These are phyloP conservation scores for Cytauxzoon felis DNA, from an alignment of 169 alveolate species.

Conservation along the genomic window DNA sequence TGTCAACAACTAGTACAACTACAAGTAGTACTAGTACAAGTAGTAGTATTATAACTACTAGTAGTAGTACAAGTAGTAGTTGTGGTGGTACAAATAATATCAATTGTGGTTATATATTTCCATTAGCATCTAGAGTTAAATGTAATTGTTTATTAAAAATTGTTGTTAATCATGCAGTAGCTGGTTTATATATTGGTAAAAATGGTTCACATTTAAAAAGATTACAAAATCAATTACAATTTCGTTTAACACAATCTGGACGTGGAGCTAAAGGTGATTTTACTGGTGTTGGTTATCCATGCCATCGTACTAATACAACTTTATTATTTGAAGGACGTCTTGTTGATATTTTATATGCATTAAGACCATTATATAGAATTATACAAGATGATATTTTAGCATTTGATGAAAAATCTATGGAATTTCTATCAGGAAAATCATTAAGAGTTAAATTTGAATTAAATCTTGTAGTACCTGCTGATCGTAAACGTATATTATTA, in stretches of 20 bases:
- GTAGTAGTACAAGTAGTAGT: not conserved
- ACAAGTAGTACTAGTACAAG: not conserved
- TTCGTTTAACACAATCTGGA: conserved; percentile 55
- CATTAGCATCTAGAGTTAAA: conserved; percentile 47
- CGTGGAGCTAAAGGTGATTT: conserved; percentile 49
- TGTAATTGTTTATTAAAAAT: conserved; percentile 39
- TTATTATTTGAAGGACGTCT: conserved; percentile 48
- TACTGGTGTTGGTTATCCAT: conserved; percentile 61
- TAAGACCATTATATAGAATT: conserved; percentile 57
- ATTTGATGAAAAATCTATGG: conserved; percentile 46
- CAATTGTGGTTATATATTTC: conserved; percentile 17
- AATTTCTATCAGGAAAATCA: conserved; percentile 3
- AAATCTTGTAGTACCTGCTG: conserved; percentile 42
- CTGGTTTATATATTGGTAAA: conserved; percentile 57
- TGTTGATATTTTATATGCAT: conserved; percentile 46
- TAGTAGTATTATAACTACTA: not conserved
- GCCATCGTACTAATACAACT: conserved; percentile 60
- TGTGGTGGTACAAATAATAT: no score
- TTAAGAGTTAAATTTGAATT: conserved; percentile 55
- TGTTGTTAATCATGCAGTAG: conserved; percentile 54
- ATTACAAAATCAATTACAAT: conserved; percentile 23
- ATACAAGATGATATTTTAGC: conserved; percentile 48
- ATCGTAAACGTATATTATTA: conserved; percentile 44
- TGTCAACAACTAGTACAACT: not conserved
- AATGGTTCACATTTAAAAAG: conserved; percentile 47